Base-by-base conservation (phyloP, 495 filamentous ascomycete species). In the Sporormia fimetaria region DNA sequence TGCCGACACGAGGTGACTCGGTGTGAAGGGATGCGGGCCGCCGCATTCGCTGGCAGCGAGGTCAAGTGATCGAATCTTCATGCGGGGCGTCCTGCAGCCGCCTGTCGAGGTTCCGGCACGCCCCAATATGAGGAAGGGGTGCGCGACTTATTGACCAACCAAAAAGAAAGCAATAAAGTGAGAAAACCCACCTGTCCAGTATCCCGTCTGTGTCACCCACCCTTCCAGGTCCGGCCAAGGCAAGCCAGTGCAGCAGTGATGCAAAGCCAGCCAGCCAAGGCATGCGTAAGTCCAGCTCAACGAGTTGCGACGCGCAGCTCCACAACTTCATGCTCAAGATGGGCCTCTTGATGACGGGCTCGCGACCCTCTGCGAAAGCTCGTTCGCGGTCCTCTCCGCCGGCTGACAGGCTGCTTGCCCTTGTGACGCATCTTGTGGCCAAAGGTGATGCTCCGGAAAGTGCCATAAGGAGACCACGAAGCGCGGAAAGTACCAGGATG, bases 131-230 rank as follows among this genome's bases (percentile, higher is more conserved):
- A 21, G 35, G 4, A 18, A 25, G 41, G 40, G 37, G 17, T 16
- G 17, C 24, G 3, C 22, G 12, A 9, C 8, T 17, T 12, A 14
- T 37, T 47, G 53, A 40, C 50, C 51, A 57, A 51, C 47, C 31
- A 42, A 44, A 54, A 52, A 26, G 39, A 39, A 42, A 25, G 27
- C 36, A 21, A 37, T 37, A 34, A 53, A 26, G 33, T 39, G 23
- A 49, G 37, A 42, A 27, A 48, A 75, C 87, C 79, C 75, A 95
- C 87, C 83, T 87, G 72, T 95, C 85, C 61, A 94, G 66, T 51
- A 76, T 69, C 40, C 84, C 78, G 60, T 87, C 71, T 6, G 80
- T 74, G 57, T 69, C 68, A 60, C 81, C 84, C 25, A 93, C 58
- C 61, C 63, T 68, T 52, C 84, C 80, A 47, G 83, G 81, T 26